Conservation (phyloP, 108 stramenopile genomes). For the Conticribra weissflogii region DNA sequence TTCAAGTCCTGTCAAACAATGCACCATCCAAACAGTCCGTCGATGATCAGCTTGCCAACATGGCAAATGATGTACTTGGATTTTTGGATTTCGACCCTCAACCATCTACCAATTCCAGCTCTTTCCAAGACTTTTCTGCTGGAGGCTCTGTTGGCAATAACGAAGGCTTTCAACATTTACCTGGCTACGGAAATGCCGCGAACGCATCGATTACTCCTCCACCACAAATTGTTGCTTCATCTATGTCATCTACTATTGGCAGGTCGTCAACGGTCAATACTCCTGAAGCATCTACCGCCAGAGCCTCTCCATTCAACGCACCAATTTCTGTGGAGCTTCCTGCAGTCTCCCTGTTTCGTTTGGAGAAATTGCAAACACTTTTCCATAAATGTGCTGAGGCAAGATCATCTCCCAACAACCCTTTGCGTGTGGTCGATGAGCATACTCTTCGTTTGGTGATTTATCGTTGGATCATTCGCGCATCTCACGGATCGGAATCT, state of each 20-base stretch:
- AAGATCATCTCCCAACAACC: conserved; percentile 39
- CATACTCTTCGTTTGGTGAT: conserved; percentile 62
- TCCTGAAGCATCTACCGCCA: conserved; percentile 9
- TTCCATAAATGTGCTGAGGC: conserved; percentile 63
- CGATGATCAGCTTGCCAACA: conserved; percentile 47
- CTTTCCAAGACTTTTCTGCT: conserved; percentile 5
- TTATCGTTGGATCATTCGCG: conserved; percentile 84
- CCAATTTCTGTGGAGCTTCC: conserved; percentile 48
- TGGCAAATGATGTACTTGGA: conserved; percentile 51
- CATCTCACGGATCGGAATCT: conserved; percentile 68
- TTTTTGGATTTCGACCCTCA: conserved; percentile 50
- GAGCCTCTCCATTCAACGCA: conserved; percentile 6
- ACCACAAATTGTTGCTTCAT: background rate
- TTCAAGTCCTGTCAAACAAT: conserved; percentile 2
- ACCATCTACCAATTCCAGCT: conserved; percentile 16
- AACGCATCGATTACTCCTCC: conserved; percentile 30
- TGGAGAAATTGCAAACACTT: conserved; percentile 74
- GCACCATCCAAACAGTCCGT: conserved; percentile 22
- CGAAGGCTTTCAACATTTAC: conserved; percentile 5
- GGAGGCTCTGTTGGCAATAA: background rate
- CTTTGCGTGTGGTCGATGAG: conserved; percentile 59
- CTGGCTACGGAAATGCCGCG: conserved; percentile 28
- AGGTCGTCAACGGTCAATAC: conserved; percentile 1
- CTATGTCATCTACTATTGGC: conserved; percentile 6
- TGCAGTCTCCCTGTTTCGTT: conserved; percentile 64